These are phyloP conservation scores for Aspergillus cejpii DNA, from an alignment of 2,329 filamentous ascomycete species.

Conservation along the genomic window DNA sequence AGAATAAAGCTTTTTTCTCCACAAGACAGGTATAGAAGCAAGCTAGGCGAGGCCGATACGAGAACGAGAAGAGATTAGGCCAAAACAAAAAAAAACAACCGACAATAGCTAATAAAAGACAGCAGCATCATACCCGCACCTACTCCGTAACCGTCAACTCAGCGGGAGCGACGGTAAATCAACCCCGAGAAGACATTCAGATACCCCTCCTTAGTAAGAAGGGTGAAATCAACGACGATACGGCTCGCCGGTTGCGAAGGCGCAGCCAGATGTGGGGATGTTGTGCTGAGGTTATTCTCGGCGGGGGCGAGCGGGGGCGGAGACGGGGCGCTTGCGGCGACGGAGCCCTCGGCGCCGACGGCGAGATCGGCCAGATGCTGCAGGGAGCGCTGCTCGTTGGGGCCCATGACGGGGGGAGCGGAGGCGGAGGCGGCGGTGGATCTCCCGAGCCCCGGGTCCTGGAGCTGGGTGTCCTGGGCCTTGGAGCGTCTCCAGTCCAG, in stretches of 20 bases:
- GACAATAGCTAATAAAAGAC: background rate
- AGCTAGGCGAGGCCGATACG: background rate
- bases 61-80: constrained; percentile 2
- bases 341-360: constrained; percentile 38
- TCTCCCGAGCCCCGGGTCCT: constrained; percentile 20
- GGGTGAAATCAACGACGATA: constrained; percentile 36
- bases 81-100: constrained; percentile 1
- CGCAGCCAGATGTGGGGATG: constrained; percentile 23
- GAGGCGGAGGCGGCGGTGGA: constrained; percentile 7
- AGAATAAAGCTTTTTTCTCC: background rate
- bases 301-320: constrained; percentile 22
- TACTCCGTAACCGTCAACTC: background rate
- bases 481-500: constrained; percentile 36
- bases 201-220: constrained; percentile 39
- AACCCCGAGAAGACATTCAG: constrained; percentile 37
- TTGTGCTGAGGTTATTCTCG: constrained; percentile 21
- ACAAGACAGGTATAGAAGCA: background rate
- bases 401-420: constrained; percentile 34
- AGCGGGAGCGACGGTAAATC: constrained; percentile 30
- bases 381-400: constrained; percentile 41
- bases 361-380: constrained; percentile 42
- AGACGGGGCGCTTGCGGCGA: constrained; percentile 26
- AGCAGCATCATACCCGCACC: background rate
- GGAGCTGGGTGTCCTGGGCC: constrained; percentile 28
- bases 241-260: constrained; percentile 25